Evolutionary conservation across 345 rosid species (phyloP).

Genomic region (Euclidium syriacum): DNA sequence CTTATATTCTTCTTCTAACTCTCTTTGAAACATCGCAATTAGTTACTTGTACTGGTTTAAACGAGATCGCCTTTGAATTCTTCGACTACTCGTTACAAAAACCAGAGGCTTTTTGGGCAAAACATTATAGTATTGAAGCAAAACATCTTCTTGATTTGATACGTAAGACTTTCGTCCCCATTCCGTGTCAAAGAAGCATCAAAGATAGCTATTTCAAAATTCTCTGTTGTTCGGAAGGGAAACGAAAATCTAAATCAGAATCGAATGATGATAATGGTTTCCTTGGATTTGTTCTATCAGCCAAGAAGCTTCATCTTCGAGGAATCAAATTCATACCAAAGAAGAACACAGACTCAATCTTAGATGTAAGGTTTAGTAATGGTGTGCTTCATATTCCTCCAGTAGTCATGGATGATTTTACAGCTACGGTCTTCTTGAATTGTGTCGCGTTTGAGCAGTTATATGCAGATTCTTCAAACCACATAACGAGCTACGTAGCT

Average conservation of each 20-base stretch:
- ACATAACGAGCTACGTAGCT: constrained; percentile 45
- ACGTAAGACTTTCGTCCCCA: constrained; percentile 39
- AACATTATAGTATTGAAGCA: constrained; percentile 15
- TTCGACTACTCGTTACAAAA: constrained; percentile 33
- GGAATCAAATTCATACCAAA: constrained; percentile 37
- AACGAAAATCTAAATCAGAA: not conserved
- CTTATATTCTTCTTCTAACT: constrained; percentile 41
- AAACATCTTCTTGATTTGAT: constrained; percentile 52
- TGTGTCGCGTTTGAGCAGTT: constrained; percentile 53
- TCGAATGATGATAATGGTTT: not conserved
- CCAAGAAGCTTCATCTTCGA: constrained; percentile 41
- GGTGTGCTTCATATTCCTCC: constrained; percentile 49
- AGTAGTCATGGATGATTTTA: constrained; percentile 38
- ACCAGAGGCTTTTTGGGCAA: constrained; percentile 20
- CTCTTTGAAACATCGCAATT: constrained; percentile 26
- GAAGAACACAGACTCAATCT: constrained; percentile 33
- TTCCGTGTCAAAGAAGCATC: not conserved
- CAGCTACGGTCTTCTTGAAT: constrained; percentile 41
- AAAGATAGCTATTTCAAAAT: not conserved
- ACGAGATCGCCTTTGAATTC: constrained; percentile 38
- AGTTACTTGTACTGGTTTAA: constrained; percentile 20
- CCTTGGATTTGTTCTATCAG: constrained; percentile 34
- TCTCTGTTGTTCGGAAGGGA: not conserved
- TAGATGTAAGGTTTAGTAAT: constrained; percentile 39
- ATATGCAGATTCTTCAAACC: constrained; percentile 35